phyloP scores from a whole-genome alignment of 2,329 filamentous ascomycete genomes.

The Colletotrichum caudatum region DNA sequence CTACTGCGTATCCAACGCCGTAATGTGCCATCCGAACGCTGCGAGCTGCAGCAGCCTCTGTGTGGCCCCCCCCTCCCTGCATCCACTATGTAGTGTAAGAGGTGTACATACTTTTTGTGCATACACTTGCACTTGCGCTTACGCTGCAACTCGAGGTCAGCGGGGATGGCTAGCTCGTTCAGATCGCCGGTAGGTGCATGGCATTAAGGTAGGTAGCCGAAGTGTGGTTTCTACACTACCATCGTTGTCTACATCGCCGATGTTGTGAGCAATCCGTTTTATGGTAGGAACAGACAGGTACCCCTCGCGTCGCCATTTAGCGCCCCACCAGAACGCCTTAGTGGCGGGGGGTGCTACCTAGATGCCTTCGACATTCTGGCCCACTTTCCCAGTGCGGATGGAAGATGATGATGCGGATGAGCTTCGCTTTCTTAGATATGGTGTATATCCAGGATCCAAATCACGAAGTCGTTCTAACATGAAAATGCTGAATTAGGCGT shows the following conservation, averaged over 20 bases:
- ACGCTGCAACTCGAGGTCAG: conserved; percentile 25
- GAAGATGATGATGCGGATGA: no score
- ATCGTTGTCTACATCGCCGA: not conserved
- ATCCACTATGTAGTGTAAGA: conserved; percentile 20
- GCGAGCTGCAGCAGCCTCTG: not conserved
- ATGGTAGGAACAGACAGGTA: no score
- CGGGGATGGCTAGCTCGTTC: conserved; percentile 16
- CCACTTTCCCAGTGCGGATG: conserved; percentile 25
- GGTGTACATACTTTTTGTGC: conserved; percentile 4
- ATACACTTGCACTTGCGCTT: conserved; percentile 8
- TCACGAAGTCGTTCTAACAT: not conserved
- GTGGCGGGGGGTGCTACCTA: not conserved
- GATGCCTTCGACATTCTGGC: not conserved
- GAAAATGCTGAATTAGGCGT: not conserved
- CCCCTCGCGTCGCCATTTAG: not conserved
- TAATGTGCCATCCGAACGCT: conserved; percentile 32
- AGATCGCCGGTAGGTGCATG: conserved; percentile 34
- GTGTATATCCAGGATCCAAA: not conserved
- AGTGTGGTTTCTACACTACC: not conserved
- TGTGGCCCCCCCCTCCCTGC: not conserved
- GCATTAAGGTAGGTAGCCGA: not conserved
- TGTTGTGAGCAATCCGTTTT: not conserved
- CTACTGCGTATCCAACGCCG: conserved; percentile 10
- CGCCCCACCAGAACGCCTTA: no score
- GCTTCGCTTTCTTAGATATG: not conserved